phyloP scores from a whole-genome alignment of 2,329 filamentous ascomycete species.

The Lecanicillium sp. region DNA sequence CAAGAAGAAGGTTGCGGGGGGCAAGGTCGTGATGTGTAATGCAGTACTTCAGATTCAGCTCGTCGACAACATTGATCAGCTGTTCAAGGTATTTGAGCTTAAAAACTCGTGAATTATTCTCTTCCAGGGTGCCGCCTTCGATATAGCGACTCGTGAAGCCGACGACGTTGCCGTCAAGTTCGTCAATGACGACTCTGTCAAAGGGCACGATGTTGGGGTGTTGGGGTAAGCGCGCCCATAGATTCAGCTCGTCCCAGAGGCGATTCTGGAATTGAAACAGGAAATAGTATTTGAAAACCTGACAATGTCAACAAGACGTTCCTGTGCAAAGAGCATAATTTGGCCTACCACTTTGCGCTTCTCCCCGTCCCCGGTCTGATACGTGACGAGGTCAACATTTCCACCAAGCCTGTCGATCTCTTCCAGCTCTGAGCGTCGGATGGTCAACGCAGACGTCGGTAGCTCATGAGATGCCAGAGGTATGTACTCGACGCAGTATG shows the following conservation, averaged over 20 bases:
- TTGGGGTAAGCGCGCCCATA: conserved; percentile 25
- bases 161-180: conserved; percentile 24
- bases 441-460: too few relatives aligned
- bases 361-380: background rate
- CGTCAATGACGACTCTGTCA: conserved; percentile 28
- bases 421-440: too few relatives aligned
- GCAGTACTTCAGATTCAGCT: conserved; percentile 31
- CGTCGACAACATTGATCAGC: conserved; percentile 29
- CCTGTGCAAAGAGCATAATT: too few relatives aligned
- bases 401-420: too few relatives aligned
- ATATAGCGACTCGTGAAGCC: conserved; percentile 31
- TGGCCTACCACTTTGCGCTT: background rate
- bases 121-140: conserved; percentile 24
- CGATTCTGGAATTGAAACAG: conserved; percentile 16
- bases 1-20: conserved; percentile 31
- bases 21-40: conserved; percentile 35
- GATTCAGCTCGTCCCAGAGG: conserved; percentile 29
- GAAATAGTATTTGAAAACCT: conserved; percentile 30
- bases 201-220: conserved; percentile 27
- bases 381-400: too few relatives aligned
- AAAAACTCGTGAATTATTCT: conserved; percentile 26
- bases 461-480: too few relatives aligned
- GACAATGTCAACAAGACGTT: too few relatives aligned
- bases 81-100: conserved; percentile 31
- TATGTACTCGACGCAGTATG: too few relatives aligned